Evolutionary conservation across 768 basidiomycete genomes (phyloP).

Genomic region (Dacryopinax primogenitus): DNA sequence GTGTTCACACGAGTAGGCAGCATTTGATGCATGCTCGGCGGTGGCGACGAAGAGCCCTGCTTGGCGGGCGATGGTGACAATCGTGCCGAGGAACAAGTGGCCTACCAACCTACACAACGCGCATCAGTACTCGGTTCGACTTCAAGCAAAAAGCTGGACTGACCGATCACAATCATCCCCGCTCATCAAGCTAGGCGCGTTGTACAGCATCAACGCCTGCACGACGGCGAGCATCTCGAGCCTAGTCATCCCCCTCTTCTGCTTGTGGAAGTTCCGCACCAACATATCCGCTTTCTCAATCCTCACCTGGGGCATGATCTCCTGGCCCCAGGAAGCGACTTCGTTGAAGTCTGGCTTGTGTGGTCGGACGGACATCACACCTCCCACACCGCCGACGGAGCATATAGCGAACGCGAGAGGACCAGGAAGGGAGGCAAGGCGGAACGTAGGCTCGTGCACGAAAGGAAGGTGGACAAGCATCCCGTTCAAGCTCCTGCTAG

Average conservation of each 20-base stretch:
- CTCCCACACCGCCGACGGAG: conserved; percentile 23
- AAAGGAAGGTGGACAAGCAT: conserved; percentile 29
- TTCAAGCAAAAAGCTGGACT: background rate
- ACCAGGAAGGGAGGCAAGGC: conserved; percentile 24
- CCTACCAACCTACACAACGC: conserved; percentile 20
- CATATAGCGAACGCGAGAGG: conserved; percentile 30
- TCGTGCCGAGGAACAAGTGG: conserved; percentile 24
- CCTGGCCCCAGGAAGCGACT: conserved; percentile 19
- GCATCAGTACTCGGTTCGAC: conserved; percentile 9
- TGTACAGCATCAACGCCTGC: conserved; percentile 22
- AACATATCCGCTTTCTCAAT: conserved; percentile 30
- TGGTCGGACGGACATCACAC: conserved; percentile 2
- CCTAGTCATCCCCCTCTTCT: background rate
- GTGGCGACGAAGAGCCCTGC: conserved; percentile 26
- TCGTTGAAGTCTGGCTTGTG: conserved; percentile 11
- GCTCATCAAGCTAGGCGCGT: conserved; percentile 24
- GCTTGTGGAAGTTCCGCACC: conserved; percentile 21
- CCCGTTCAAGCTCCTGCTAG: conserved; percentile 26
- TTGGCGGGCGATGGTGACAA: conserved; percentile 27
- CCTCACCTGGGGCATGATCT: conserved; percentile 21
- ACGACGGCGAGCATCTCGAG: conserved; percentile 8
- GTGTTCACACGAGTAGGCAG: conserved; percentile 16
- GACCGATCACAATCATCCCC: conserved; percentile 15
- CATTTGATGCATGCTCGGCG: conserved; percentile 21
- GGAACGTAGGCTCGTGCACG: conserved; percentile 30